A percentile compares a stretch with the other conserved stretches of the same genome.
Evolutionary conservation across 2,329 filamentous ascomycete species (phyloP).

Genomic region (Penicillium sumatraense): DNA sequence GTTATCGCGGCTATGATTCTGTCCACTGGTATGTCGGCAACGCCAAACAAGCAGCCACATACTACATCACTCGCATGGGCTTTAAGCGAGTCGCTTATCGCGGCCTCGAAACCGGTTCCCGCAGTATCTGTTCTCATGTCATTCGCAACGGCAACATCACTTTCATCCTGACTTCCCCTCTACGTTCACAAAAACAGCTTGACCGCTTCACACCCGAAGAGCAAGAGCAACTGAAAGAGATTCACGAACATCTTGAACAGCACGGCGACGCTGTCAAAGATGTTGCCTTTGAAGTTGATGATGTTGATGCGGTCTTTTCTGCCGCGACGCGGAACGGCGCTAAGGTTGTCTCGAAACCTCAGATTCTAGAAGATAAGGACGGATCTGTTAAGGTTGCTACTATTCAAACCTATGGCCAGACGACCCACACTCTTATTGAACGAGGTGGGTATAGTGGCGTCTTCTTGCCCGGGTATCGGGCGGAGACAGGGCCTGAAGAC

Average conservation of each 20-base stretch:
- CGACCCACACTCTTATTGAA: slow-evolving; percentile 88
- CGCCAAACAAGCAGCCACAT: slow-evolving; percentile 90
- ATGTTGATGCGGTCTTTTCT: slow-evolving; percentile 77
- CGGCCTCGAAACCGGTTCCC: slow-evolving; percentile 85
- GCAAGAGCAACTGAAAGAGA: slow-evolving; percentile 68
- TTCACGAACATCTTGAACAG: slow-evolving; percentile 79
- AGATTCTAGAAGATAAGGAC: slow-evolving; percentile 64
- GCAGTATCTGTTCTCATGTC: slow-evolving; percentile 81
- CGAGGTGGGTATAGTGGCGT: slow-evolving; percentile 70
- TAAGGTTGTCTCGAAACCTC: slow-evolving; percentile 48
- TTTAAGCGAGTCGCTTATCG: slow-evolving; percentile 82
- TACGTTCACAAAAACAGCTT: slow-evolving; percentile 67
- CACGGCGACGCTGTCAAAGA: slow-evolving; percentile 96
- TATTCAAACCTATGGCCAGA: slow-evolving; percentile 92
- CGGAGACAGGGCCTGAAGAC: slow-evolving; percentile 53
- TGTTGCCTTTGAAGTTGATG: slow-evolving; percentile 92
- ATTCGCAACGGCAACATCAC: slow-evolving; percentile 48
- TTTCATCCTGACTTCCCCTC: slow-evolving; percentile 48
- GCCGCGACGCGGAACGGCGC: slow-evolving; percentile 65
- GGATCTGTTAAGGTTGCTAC: slow-evolving; percentile 75
- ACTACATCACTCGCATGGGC: slow-evolving; percentile 85
- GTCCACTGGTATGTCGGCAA: slow-evolving; percentile 97
- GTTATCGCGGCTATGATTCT: slow-evolving; percentile 83
- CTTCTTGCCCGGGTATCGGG: slow-evolving; percentile 83
- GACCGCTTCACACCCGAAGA: slow-evolving; percentile 64